Conservation (phyloP, 176 grass and related monocot genomes). For the Cenchrus purpureus region DNA sequence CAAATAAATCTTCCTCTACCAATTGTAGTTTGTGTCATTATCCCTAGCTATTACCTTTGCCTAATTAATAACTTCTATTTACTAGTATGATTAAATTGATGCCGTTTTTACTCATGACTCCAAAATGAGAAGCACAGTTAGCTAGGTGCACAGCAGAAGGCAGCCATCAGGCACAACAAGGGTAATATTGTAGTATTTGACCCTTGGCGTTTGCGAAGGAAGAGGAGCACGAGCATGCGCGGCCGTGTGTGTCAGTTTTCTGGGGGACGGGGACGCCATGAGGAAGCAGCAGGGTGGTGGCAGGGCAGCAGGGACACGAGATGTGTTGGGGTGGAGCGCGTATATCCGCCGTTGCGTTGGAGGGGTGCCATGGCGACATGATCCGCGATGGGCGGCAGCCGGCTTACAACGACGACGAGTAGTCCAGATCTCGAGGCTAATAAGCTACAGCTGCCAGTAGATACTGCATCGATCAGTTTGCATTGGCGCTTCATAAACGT, state of each 20-base stretch:
- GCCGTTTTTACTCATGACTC: too few relatives aligned
- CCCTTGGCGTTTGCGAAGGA: not conserved
- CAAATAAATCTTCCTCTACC: too few relatives aligned
- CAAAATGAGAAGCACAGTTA: too few relatives aligned
- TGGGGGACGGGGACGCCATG: not conserved
- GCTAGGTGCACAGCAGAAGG: too few relatives aligned
- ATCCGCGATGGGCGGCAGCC: slow-evolving; percentile 32
- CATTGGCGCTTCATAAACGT: not conserved
- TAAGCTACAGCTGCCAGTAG: too few relatives aligned
- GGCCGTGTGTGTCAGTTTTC: not conserved
- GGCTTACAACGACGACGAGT: not conserved
- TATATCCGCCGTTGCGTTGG: not conserved
- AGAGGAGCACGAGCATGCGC: not conserved
- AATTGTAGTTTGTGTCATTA: too few relatives aligned
- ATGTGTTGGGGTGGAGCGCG: not conserved
- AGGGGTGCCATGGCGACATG: slow-evolving; percentile 30
- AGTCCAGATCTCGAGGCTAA: slow-evolving; percentile 25
- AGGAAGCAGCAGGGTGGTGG: not conserved
- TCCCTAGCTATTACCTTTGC: too few relatives aligned
- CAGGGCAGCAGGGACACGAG: too few relatives aligned
- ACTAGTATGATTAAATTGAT: too few relatives aligned
- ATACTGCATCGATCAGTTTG: not conserved
- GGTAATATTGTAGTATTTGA: slow-evolving; percentile 15
- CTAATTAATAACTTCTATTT: too few relatives aligned
- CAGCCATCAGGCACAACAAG: too few relatives aligned